A percentile compares a stretch with the other conserved stretches of the same genome.
phyloP scores from a whole-genome alignment of 2,329 filamentous ascomycete species.

The Blumeriella jaapii region DNA sequence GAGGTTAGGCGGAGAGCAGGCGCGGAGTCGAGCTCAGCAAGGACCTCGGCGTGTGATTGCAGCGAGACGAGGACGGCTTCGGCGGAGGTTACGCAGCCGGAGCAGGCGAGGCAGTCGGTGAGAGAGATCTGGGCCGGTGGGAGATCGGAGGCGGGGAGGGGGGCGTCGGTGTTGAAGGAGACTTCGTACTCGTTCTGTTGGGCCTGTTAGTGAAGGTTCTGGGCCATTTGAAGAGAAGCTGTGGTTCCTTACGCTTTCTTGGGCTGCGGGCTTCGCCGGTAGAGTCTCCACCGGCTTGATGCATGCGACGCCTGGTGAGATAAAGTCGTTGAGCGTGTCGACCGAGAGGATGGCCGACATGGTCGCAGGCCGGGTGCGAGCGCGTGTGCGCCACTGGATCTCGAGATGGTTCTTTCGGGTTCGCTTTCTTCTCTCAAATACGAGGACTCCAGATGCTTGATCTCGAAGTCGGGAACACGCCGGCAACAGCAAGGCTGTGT shows the following conservation, averaged over 20 bases:
- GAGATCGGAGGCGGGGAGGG: slow-evolving; percentile 39
- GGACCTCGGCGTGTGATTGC: slow-evolving; percentile 86
- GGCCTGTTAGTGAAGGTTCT: slow-evolving; percentile 3
- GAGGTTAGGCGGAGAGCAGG: slow-evolving; percentile 31
- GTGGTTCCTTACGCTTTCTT: slow-evolving; percentile 29
- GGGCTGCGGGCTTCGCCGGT: slow-evolving; percentile 42
- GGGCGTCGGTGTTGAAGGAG: slow-evolving; percentile 75
- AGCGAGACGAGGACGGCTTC: slow-evolving; percentile 94
- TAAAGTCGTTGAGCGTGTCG: slow-evolving; percentile 98
- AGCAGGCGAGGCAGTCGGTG: slow-evolving; percentile 94
- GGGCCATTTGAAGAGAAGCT: background rate
- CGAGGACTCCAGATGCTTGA: too few relatives aligned
- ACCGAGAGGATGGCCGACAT: slow-evolving; percentile 98
- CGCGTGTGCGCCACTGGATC: slow-evolving; percentile 8
- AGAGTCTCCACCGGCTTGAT: slow-evolving; percentile 96
- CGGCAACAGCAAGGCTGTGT: too few relatives aligned
- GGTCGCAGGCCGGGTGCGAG: slow-evolving; percentile 7
- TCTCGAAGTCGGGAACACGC: too few relatives aligned
- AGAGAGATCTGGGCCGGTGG: slow-evolving; percentile 85
- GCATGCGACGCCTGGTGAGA: slow-evolving; percentile 91
- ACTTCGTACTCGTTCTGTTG: slow-evolving; percentile 61
- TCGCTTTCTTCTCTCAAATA: too few relatives aligned
- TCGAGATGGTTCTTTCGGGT: too few relatives aligned
- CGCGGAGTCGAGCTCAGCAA: slow-evolving; percentile 64
- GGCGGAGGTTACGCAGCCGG: slow-evolving; percentile 92